Percentiles rank a stretch among this genome's conserved stretches.
These are phyloP conservation scores for Coemansia sp. DNA, from an alignment of 192 early-diverging fungal species.

Conservation along the genomic window DNA sequence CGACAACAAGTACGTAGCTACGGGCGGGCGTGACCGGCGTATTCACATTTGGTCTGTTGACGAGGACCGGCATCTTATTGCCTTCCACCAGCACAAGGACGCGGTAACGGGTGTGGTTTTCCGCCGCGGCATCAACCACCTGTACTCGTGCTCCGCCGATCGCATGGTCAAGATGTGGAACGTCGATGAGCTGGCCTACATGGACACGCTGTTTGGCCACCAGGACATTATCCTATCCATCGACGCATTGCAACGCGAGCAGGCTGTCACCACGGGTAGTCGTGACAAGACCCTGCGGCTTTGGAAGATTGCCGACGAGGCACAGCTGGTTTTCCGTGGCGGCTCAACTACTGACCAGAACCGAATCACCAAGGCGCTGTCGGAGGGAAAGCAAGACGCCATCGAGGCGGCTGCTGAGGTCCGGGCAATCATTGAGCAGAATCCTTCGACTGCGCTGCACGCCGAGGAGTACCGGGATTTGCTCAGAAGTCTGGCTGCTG, in stretches of 20 bases:
- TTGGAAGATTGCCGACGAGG: constrained; percentile 96
- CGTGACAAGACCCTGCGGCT: constrained; percentile 87
- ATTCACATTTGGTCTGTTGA: constrained; percentile 90
- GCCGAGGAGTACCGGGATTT: constrained; percentile 8
- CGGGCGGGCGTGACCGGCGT: constrained; percentile 84
- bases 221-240: constrained; percentile 87
- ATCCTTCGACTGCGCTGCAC: not conserved
- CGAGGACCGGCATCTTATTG: constrained; percentile 67
- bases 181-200: constrained; percentile 82
- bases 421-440: constrained; percentile 1
- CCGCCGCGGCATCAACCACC: constrained; percentile 66
- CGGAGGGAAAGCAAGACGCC: not conserved
- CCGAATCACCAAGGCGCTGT: constrained; percentile 20
- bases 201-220: constrained; percentile 98
- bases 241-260: constrained; percentile 79
- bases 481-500: constrained; percentile 19
- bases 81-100: constrained; percentile 92
- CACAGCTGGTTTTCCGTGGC: constrained; percentile 88
- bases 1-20: constrained; percentile 71
- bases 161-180: constrained; percentile 98
- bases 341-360: constrained; percentile 57
- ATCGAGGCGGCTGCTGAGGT: not conserved
- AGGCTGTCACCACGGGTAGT: constrained; percentile 85
- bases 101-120: constrained; percentile 82
- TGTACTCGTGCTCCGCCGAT: constrained; percentile 89